phyloP scores from a whole-genome alignment of 2,329 filamentous ascomycete species.

The Stachybotrys elegans region DNA sequence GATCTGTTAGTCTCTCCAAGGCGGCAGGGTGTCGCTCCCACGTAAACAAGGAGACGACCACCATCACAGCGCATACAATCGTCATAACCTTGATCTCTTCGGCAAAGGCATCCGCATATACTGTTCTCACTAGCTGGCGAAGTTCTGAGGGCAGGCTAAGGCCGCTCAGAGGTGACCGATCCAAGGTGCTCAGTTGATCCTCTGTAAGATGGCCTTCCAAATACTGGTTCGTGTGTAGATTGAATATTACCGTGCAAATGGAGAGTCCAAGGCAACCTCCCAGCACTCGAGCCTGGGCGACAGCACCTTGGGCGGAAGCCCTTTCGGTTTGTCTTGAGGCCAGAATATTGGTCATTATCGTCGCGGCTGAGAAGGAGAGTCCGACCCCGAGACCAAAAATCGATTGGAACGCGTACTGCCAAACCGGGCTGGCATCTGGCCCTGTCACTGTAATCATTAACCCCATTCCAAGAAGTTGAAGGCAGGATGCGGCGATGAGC shows the following conservation, averaged over 20 bases:
- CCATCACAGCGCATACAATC: conserved; percentile 35
- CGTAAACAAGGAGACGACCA: conserved; percentile 37
- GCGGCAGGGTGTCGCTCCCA: conserved; percentile 36
- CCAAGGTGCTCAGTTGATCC: conserved; percentile 34
- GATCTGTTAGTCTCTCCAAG: conserved; percentile 24
- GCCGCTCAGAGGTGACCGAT: conserved; percentile 37
- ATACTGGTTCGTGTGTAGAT: conserved; percentile 33
- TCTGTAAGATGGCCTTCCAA: conserved; percentile 30
- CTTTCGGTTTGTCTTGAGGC: conserved; percentile 41
- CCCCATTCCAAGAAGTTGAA: conserved; percentile 49
- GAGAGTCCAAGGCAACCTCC: conserved; percentile 56
- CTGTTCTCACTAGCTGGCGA: conserved; percentile 28
- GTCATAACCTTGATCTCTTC: conserved; percentile 43
- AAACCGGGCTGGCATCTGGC: conserved; percentile 25
- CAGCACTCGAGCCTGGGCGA: conserved; percentile 55
- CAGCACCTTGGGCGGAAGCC: conserved; percentile 54
- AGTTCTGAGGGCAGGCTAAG: conserved; percentile 26
- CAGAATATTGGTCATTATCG: conserved; percentile 53
- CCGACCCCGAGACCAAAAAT: conserved; percentile 57
- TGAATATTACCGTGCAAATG: conserved; percentile 54
- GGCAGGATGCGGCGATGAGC: conserved; percentile 40
- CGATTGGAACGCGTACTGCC: conserved; percentile 50
- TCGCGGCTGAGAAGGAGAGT: conserved; percentile 50
- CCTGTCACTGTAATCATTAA: conserved; percentile 40
- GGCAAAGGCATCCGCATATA: conserved; percentile 41